Evolutionary conservation across 179 eudicot species (phyloP), one percentile per base, ranked within the genome.

Genomic region (Heliamphora pulchella): DNA sequence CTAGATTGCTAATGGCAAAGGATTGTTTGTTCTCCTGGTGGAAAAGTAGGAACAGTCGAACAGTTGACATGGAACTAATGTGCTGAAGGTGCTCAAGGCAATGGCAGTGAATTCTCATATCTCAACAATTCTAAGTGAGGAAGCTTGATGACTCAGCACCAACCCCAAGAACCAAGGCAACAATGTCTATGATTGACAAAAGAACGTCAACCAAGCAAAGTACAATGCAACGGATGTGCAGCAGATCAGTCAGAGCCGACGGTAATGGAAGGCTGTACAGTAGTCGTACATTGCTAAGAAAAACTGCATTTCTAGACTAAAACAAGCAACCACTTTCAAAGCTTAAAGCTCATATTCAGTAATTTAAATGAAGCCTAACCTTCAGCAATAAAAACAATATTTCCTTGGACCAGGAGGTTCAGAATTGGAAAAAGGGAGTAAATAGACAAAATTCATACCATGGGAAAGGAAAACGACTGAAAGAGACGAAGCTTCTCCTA

Each of bases 401-500:
- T 39, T 74, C 77, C 18, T 53, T 74, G 77, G 43, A 57, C 50
- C 31, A 74, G 48, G 18, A 31, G 46, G 8, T 41, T 4, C 46
- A 74, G 48, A 41, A 48, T 14, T 5, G 63, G 53, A n/a, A 11
- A 44, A 59, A 17, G 44, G n/a, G 41, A 14, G 39, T 31, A 75
- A 58, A 51, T 51, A 58, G 14, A 43, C 9, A 53, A 41, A 17
- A n/a, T 75, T n/a, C 54, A 59, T 75, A 59, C 78, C 66, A 48
- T 4, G 41, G 1, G 68, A 44, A 59, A 44, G 41, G 59, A 75
- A 72, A 64, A 48, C 22, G 22, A 64, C 57, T 11, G 48, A 50
- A 65, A 20, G 59, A 77, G 72, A 64, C 31, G 47, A 39, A 65
- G 43, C 67, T 77, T 43, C 47, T 51, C 80, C 61, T 20, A 8